Conservation (phyloP, 257 asterid genomes). For the Nyctanthes arbortristis region DNA sequence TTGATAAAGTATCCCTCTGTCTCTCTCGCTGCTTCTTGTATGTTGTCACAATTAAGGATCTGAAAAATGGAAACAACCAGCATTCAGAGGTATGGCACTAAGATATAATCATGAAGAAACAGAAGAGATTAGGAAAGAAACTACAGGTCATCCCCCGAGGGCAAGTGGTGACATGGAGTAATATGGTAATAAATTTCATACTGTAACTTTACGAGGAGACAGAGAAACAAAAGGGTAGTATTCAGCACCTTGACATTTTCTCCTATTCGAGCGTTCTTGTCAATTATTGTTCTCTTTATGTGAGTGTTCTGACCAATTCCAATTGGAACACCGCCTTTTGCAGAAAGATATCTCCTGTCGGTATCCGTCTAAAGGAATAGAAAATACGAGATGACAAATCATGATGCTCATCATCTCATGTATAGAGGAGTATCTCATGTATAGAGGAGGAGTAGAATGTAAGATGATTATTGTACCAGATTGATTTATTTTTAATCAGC, state of each 20-base stretch:
- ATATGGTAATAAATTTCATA: background rate
- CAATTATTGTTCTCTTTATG: conserved; percentile 85
- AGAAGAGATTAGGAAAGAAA: background rate
- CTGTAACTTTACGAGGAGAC: background rate
- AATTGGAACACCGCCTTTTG: conserved; percentile 81
- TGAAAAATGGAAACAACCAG: conserved; percentile 23
- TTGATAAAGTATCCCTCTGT: conserved; percentile 89
- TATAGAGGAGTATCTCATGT: too few relatives aligned
- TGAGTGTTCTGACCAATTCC: conserved; percentile 85
- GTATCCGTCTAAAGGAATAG: conserved; percentile 65
- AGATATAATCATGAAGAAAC: background rate
- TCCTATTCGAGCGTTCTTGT: conserved; percentile 92
- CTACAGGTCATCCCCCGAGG: conserved; percentile 1
- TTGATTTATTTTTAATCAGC: background rate
- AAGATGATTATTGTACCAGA: background rate
- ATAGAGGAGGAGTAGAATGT: too few relatives aligned
- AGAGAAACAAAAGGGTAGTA: background rate
- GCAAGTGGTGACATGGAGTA: background rate
- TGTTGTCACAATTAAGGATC: conserved; percentile 70
- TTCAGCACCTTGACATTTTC: conserved; percentile 66
- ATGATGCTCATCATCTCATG: background rate
- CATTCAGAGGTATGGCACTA: background rate
- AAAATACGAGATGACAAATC: background rate
- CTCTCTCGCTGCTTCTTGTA: conserved; percentile 95
- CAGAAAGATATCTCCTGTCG: conserved; percentile 63